phyloP scores from a whole-genome alignment of 352 stramenopile genomes.

The Phytophthora pinifolia region DNA sequence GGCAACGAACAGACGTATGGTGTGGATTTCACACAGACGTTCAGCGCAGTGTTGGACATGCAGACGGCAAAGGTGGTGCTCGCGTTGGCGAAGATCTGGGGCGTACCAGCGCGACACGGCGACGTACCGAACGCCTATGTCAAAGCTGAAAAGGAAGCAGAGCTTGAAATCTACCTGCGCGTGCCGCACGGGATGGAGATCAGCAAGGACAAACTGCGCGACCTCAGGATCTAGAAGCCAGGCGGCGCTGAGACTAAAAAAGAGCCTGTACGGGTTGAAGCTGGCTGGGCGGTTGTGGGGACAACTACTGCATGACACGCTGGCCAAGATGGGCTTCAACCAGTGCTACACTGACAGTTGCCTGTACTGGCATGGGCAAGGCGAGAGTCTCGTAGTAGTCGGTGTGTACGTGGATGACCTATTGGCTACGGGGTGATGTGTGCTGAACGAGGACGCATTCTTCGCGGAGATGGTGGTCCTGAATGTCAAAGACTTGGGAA shows the following conservation, averaged over 20 bases:
- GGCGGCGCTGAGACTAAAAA: slow-evolving; percentile 14
- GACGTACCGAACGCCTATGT: slow-evolving; percentile 36
- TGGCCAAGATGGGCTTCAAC: slow-evolving; percentile 15
- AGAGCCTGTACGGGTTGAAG: slow-evolving; percentile 35
- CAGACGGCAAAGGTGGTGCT: slow-evolving; percentile 21
- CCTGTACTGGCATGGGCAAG: slow-evolving; percentile 14
- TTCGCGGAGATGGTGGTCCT: slow-evolving; percentile 2
- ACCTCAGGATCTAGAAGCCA: slow-evolving; percentile 11
- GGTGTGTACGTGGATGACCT: slow-evolving; percentile 38
- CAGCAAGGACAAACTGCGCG: not conserved
- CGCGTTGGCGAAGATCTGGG: not conserved
- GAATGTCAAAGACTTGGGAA: slow-evolving; percentile 29
- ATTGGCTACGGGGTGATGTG: slow-evolving; percentile 10
- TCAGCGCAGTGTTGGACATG: slow-evolving; percentile 27
- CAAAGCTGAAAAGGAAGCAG: slow-evolving; percentile 17
- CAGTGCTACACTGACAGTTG: slow-evolving; percentile 29
- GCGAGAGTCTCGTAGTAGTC: slow-evolving; percentile 1
- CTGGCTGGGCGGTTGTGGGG: slow-evolving; percentile 34
- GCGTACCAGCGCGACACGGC: slow-evolving; percentile 19
- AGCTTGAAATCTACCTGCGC: slow-evolving; percentile 23
- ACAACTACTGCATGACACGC: slow-evolving; percentile 15
- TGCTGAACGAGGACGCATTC: too few relatives aligned
- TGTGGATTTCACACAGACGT: slow-evolving; percentile 20
- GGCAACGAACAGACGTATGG: slow-evolving; percentile 25
- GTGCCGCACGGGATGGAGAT: slow-evolving; percentile 24